A percentile compares a stretch with the other conserved stretches of the same genome.
phyloP scores from a whole-genome alignment of 306 rosid genomes.

The Senna tora region DNA sequence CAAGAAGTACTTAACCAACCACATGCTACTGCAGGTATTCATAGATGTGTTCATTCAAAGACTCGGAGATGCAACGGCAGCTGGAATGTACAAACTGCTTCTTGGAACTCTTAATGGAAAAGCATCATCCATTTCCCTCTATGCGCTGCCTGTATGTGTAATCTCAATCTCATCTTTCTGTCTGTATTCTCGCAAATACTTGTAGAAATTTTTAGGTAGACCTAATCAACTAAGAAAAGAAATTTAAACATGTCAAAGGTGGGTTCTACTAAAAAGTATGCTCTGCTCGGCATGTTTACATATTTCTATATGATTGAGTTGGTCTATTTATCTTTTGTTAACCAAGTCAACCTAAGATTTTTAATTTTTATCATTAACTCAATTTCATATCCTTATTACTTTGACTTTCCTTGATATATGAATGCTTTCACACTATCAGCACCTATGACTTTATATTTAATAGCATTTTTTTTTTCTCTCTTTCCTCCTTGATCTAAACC shows the following conservation, averaged over 20 bases:
- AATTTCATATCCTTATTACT: not conserved
- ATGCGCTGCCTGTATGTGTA: slow-evolving; percentile 78
- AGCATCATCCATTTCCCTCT: slow-evolving; percentile 69
- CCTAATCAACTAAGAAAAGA: not conserved
- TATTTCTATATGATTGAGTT: not conserved
- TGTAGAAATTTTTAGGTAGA: not conserved
- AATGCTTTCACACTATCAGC: not conserved
- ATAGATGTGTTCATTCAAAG: slow-evolving; percentile 93
- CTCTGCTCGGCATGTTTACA: not conserved
- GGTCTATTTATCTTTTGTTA: not conserved
- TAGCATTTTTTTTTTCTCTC: not conserved
- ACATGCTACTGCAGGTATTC: slow-evolving; percentile 66
- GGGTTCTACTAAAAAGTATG: not conserved
- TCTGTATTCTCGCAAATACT: slow-evolving; percentile 8
- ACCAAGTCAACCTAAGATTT: not conserved
- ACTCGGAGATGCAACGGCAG: slow-evolving; percentile 96
- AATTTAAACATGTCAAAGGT: not conserved
- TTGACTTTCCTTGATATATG: not conserved
- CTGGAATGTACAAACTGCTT: slow-evolving; percentile 89
- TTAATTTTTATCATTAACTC: not conserved
- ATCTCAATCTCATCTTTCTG: slow-evolving; percentile 23
- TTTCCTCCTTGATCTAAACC: slow-evolving; percentile 35
- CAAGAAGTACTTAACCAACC: slow-evolving; percentile 9
- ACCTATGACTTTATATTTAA: not conserved
- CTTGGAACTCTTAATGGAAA: slow-evolving; percentile 61